Evolutionary conservation across 2,329 filamentous ascomycete species (phyloP).

Genomic region (Fusarium mexicanum): DNA sequence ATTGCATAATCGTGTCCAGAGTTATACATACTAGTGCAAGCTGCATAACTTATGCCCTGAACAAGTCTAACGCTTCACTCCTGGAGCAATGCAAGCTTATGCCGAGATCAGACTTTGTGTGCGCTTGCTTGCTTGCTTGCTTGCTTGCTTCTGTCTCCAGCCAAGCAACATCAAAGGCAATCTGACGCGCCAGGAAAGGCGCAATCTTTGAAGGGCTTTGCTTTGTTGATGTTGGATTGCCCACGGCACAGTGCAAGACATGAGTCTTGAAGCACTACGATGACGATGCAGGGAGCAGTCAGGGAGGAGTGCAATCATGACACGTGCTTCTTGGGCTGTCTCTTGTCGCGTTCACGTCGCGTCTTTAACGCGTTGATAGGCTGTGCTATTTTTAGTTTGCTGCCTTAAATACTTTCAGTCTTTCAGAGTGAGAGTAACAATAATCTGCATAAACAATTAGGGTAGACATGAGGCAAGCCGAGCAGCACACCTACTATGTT

Average conservation of each 20-base stretch:
- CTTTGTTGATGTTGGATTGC: not conserved
- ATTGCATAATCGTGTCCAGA: accelerated
- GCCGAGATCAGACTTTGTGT: not conserved
- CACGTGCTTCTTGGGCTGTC: not conserved
- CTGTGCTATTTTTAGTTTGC: not conserved
- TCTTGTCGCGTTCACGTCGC: no score
- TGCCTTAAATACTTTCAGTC: accelerated
- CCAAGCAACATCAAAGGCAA: not conserved
- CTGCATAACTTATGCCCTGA: not conserved
- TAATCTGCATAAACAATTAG: accelerated
- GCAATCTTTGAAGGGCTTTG: not conserved
- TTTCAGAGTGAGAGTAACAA: accelerated
- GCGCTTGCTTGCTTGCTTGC: not conserved
- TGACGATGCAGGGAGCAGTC: not conserved
- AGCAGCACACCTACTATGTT: accelerated
- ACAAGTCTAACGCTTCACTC: not conserved
- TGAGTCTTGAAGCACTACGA: not conserved
- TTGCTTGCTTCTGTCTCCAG: not conserved
- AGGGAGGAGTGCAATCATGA: no score
- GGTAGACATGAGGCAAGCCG: no score
- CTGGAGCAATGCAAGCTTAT: not conserved
- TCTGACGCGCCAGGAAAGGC: not conserved
- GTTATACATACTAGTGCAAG: not conserved
- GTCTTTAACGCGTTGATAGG: accelerated
- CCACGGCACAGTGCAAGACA: accelerated